Percentiles rank a stretch among this genome's conserved stretches.
Evolutionary conservation across 495 filamentous ascomycete species (phyloP).

Genomic region (Penicillium coprophilum): DNA sequence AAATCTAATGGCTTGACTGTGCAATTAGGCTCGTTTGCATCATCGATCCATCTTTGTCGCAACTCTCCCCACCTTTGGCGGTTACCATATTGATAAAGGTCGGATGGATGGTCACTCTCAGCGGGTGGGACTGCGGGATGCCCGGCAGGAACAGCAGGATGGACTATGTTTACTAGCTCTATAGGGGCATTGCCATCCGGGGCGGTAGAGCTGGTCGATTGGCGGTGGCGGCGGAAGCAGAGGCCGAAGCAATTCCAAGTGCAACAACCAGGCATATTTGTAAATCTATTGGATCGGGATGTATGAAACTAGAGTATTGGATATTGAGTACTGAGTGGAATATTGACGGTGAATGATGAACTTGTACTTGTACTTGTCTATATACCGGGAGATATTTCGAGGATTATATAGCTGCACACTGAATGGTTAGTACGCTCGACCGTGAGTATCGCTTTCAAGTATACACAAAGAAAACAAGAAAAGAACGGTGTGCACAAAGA

Average conservation of each 20-base stretch:
- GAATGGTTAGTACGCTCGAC: not conserved
- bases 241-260: not conserved
- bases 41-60: conserved; percentile 1
- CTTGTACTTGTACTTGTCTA: not conserved
- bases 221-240: not conserved
- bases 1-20: not conserved
- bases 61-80: not conserved
- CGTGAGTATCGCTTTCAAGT: not conserved
- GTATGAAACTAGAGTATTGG: not conserved
- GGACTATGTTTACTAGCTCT: not conserved
- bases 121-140: not conserved
- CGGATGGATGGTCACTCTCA: not conserved
- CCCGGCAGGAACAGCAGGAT: not conserved
- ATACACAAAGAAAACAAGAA: not conserved
- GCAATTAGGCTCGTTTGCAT: not conserved
- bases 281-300: not conserved
- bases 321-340: not conserved
- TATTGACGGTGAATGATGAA: not conserved
- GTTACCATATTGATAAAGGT: not conserved
- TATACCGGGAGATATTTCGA: not conserved
- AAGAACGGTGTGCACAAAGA: not conserved
- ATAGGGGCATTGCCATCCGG: not conserved
- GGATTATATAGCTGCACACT: not conserved
- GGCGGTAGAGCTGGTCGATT: not conserved
- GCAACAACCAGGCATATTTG: not conserved